A percentile compares a stretch with the other conserved stretches of the same genome.
Conservation (phyloP, 208 protist species). For the Trypanosoma scelopori region DNA sequence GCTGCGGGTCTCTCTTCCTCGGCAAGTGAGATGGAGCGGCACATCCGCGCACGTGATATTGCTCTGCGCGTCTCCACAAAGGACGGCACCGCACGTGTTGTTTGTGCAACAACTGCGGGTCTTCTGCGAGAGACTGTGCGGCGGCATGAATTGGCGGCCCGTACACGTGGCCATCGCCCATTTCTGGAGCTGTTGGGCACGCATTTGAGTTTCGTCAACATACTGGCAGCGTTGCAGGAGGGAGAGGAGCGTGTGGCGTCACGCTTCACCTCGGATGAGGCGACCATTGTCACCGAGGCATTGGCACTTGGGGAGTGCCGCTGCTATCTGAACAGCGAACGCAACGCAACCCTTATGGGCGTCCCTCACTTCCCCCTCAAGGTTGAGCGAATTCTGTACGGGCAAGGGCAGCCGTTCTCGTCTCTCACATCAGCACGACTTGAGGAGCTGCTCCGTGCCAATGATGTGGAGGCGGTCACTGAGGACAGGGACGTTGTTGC, state of each 20-base stretch:
- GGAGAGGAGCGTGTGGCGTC: conserved; percentile 74
- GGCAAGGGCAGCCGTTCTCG: conserved; percentile 44
- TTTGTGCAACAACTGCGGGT: conserved; percentile 45
- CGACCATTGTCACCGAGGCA: conserved; percentile 55
- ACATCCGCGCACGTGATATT: conserved; percentile 65
- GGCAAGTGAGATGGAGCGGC: conserved; percentile 1
- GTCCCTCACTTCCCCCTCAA: conserved; percentile 38
- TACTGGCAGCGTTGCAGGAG: conserved; percentile 56
- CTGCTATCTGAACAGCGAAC: conserved; percentile 39
- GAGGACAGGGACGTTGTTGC: neutral
- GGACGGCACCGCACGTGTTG: conserved; percentile 44
- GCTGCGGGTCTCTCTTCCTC: neutral
- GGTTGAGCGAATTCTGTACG: conserved; percentile 55
- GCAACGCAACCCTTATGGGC: conserved; percentile 37
- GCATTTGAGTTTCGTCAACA: conserved; percentile 65
- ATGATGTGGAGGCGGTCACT: conserved; percentile 3
- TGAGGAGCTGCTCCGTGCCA: conserved; percentile 28
- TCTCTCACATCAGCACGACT: conserved; percentile 54
- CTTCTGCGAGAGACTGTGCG: conserved; percentile 54
- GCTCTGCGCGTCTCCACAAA: conserved; percentile 50
- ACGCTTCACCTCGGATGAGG: conserved; percentile 52
- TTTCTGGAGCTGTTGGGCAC: conserved; percentile 66
- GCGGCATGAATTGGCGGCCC: conserved; percentile 50
- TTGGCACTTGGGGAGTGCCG: conserved; percentile 77
- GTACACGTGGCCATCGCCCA: conserved; percentile 30